Percentiles rank a stretch among this genome's conserved stretches.
phyloP scores from a whole-genome alignment of 2,329 filamentous ascomycete species.

The Exophiala sideris region DNA sequence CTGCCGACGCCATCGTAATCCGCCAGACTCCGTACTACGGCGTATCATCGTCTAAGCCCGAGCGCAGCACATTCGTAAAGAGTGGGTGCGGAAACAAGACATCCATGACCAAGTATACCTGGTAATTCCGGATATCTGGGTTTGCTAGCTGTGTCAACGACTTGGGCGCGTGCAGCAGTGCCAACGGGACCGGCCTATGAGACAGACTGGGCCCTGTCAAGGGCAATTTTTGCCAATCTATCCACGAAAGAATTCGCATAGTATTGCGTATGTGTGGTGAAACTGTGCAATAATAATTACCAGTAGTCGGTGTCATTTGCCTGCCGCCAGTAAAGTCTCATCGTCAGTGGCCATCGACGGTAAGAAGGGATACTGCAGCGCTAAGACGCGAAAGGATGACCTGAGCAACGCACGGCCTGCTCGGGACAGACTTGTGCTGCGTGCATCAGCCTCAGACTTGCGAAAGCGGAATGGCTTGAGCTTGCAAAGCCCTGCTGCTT shows the following conservation, averaged over 20 bases:
- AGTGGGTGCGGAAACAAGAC: too few relatives aligned
- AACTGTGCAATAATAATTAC: not conserved
- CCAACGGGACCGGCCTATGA: not conserved
- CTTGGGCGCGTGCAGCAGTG: not conserved
- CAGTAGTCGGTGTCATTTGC: not conserved
- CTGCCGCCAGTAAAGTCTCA: not conserved
- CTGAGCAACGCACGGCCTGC: slow-evolving; percentile 15
- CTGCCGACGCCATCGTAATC: too few relatives aligned
- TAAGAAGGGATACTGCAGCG: slow-evolving; percentile 5
- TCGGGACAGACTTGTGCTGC: not conserved
- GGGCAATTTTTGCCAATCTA: not conserved
- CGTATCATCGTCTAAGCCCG: too few relatives aligned
- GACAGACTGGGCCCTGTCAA: not conserved
- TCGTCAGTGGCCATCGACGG: not conserved
- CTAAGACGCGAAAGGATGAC: slow-evolving; percentile 14
- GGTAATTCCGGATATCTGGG: too few relatives aligned
- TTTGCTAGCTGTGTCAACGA: not conserved
- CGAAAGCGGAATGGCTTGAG: not conserved
- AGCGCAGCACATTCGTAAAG: too few relatives aligned
- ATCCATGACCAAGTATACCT: too few relatives aligned
- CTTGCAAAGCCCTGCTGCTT: too few relatives aligned
- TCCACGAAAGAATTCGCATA: not conserved
- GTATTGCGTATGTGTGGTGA: not conserved
- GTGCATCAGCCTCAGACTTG: not conserved
- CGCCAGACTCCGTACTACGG: too few relatives aligned